Base-by-base conservation (phyloP, 2,329 filamentous ascomycete species). In the Cryphonectria parasitica region DNA sequence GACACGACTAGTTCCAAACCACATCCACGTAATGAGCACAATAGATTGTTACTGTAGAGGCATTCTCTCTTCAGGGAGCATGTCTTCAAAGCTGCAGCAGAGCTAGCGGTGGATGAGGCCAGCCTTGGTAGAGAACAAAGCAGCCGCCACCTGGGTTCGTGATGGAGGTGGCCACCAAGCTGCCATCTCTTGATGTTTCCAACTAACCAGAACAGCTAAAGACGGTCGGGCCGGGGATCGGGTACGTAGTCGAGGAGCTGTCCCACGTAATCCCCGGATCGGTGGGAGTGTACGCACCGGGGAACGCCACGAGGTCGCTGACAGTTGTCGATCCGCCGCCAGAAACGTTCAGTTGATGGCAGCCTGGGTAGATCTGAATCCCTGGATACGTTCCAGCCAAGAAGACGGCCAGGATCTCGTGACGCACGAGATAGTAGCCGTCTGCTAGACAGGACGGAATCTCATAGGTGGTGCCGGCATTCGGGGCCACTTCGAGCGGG, bases 401-500 rank as follows among this genome's bases (percentile, higher is more conserved):
- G 77, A 88, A 86, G 66, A 89, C 81, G 3, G 86, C 87, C 71
- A 88, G 84, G 75, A 87, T 83, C 77, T 89, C 87, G 74, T 89
- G 87, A 64, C 87, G 85, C 34, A 89, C 86, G 68, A 89, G 84
- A 77, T 89, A 88, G 81, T 86, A 86, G 1, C 87, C 87, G 0
- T 83, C 78, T 60, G 82, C 79, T 54, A 89, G 80, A 78, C 84
- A 87, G 19, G 79, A 79, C 4, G 87, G 87, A 73, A 89, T 85
- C n/a, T 83, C 86, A 80, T 88, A 89, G 60, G 79, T 79, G 71
- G 83, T 82, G 3, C 81, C 80, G 1, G 78, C 75, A 72, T 82
- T 84, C 49, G 80, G 82, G 11, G 79, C 75, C 19, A 79, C 80
- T 81, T 85, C 85, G 8, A 86, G 77, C 1, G 81, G 75, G 19